Conservation (phyloP, 139 green algal genomes). For the Marvania coccoides region DNA sequence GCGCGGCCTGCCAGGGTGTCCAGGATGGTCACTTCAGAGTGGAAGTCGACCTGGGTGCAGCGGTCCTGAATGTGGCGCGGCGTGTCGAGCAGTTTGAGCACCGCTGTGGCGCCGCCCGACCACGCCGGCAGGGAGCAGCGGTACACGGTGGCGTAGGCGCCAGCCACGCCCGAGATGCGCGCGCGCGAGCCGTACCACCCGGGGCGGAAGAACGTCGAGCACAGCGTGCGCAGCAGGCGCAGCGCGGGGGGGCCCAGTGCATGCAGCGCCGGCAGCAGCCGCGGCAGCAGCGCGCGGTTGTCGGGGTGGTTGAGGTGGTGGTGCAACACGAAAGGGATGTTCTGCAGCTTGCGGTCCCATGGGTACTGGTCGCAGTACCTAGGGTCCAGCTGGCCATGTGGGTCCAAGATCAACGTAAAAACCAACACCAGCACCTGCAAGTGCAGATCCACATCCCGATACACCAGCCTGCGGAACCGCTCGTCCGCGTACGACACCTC, state of each 20-base stretch:
- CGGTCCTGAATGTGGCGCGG: conserved; percentile 39
- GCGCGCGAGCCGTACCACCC: conserved; percentile 25
- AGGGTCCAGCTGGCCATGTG: conserved; percentile 28
- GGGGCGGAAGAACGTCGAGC: conserved; percentile 33
- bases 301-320: conserved; percentile 37
- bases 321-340: conserved; percentile 40
- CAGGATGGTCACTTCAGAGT: conserved; percentile 63
- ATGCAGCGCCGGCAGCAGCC: conserved; percentile 23
- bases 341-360: conserved; percentile 25
- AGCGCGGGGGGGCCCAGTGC: conserved; percentile 4
- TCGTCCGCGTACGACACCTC: conserved; percentile 23
- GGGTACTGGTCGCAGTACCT: conserved; percentile 32
- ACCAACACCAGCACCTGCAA: conserved; percentile 42
- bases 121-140: conserved; percentile 19
- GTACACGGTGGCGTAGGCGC: conserved; percentile 50
- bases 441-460: conserved; percentile 34
- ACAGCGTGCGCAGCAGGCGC: conserved; percentile 49
- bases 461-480: conserved; percentile 24
- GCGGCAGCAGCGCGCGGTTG: conserved; percentile 16
- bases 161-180: conserved; percentile 35
- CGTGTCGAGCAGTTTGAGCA: conserved; percentile 58
- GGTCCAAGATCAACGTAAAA: conserved; percentile 40
- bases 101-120: conserved; percentile 10
- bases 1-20: conserved; percentile 27
- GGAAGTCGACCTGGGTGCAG: conserved; percentile 55